Percentiles rank a stretch among this genome's conserved stretches.
These are phyloP conservation scores for Didymella keratinophila DNA, from an alignment of 2,329 filamentous ascomycete genomes.

Conservation along the genomic window DNA sequence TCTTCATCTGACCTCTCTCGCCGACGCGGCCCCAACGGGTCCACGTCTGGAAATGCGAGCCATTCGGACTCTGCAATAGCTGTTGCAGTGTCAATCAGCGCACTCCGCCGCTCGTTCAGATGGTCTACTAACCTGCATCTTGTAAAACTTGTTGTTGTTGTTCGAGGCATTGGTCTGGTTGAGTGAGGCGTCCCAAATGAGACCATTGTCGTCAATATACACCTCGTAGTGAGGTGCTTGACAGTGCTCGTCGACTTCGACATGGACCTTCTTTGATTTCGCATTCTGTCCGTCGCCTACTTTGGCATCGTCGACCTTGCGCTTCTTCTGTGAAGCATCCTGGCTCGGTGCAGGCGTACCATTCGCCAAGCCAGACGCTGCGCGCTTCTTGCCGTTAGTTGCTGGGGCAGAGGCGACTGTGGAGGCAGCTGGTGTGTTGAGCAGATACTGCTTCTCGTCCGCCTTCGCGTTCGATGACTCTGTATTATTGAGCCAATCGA, in stretches of 20 bases:
- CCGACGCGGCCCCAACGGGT: constrained; percentile 83
- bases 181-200: constrained; percentile 80
- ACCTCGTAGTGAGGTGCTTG: constrained; percentile 57
- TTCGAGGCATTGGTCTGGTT: constrained; percentile 76
- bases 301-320: constrained; percentile 41
- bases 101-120: not conserved
- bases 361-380: constrained; percentile 38
- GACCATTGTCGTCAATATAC: constrained; percentile 69
- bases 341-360: constrained; percentile 20
- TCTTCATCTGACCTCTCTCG: constrained; percentile 57
- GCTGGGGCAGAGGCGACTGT: constrained; percentile 16
- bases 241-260: constrained; percentile 59
- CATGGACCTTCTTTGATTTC: constrained; percentile 51
- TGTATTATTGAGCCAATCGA: constrained; percentile 70
- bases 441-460: constrained; percentile 50
- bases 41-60: constrained; percentile 66
- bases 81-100: constrained; percentile 15
- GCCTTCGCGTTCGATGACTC: constrained; percentile 53
- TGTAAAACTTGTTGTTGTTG: constrained; percentile 88
- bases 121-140: constrained; percentile 64
- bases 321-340: constrained; percentile 30
- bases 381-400: constrained; percentile 43
- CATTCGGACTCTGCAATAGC: constrained; percentile 43
- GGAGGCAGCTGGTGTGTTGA: constrained; percentile 27
- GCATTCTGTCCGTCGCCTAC: constrained; percentile 56